A percentile compares a stretch with the other conserved stretches of the same genome.
phyloP scores from a whole-genome alignment of 2,329 filamentous ascomycete genomes.

The Ophiostoma pallidulum region DNA sequence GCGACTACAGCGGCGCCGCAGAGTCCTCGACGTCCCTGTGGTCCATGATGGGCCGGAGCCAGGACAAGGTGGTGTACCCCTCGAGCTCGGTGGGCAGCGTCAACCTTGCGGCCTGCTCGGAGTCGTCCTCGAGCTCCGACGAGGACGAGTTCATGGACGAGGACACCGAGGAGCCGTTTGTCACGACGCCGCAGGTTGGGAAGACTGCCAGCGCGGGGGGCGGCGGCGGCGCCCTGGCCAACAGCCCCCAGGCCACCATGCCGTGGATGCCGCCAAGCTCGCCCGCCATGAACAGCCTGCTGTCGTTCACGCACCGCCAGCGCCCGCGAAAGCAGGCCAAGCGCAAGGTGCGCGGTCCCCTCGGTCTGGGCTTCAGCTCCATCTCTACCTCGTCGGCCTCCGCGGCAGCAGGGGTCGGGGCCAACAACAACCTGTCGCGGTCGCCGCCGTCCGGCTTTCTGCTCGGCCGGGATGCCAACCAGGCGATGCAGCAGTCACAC shows the following conservation, averaged over 20 bases:
- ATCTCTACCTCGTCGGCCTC: constrained; percentile 21
- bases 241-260: neutral
- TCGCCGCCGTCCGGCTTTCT: constrained; percentile 55
- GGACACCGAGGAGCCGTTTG: constrained; percentile 68
- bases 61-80: constrained; percentile 60
- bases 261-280: constrained; percentile 33
- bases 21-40: constrained; percentile 65
- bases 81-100: constrained; percentile 79
- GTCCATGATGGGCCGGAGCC: constrained; percentile 55
- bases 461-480: neutral
- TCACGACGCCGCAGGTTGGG: constrained; percentile 70
- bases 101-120: constrained; percentile 50
- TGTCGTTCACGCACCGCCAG: constrained; percentile 75
- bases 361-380: constrained; percentile 43
- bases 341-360: constrained; percentile 36
- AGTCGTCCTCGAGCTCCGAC: constrained; percentile 65
- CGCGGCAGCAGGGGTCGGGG: neutral
- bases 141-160: constrained; percentile 64
- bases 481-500: constrained; percentile 23
- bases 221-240: constrained; percentile 24
- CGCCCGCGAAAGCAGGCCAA: constrained; percentile 59
- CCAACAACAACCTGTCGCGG: constrained; percentile 40
- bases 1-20: constrained; percentile 40
- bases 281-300: constrained; percentile 63
- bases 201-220: constrained; percentile 42